A percentile compares a stretch with the other conserved stretches of the same genome.
Evolutionary conservation across 257 asterid species (phyloP).

Genomic region (Dorcoceras hygrometricum): DNA sequence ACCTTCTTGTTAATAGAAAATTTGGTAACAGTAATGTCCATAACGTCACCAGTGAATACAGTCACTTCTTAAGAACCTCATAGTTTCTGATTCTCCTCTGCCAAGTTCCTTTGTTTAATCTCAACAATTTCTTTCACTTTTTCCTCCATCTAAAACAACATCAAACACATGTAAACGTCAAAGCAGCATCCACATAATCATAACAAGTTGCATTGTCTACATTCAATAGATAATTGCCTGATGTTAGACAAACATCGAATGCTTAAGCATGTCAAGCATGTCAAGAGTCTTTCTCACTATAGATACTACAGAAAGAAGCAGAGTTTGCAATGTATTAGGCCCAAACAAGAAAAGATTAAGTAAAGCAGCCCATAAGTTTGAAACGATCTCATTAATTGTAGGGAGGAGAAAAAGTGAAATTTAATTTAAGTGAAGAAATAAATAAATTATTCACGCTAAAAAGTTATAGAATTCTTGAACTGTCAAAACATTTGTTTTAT

Average conservation of each 20-base stretch:
- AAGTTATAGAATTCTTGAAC: not conserved
- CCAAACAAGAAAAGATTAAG: conserved; percentile 10
- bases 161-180: conserved; percentile 20
- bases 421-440: no score
- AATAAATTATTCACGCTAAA: conserved; percentile 3
- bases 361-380: conserved; percentile 14
- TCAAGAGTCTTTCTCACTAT: not conserved
- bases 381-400: not conserved
- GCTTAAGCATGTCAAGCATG: conserved; percentile 5
- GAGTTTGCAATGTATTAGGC: conserved; percentile 11
- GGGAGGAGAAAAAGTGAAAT: not conserved
- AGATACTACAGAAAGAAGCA: conserved; percentile 11
- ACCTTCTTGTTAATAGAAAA: conserved; percentile 14
- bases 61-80: conserved; percentile 88
- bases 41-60: conserved; percentile 18
- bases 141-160: conserved; percentile 80
- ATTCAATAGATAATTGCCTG: conserved; percentile 8
- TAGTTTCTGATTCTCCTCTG: conserved; percentile 95
- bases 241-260: conserved; percentile 3
- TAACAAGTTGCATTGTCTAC: conserved; percentile 4
- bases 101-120: conserved; percentile 96
- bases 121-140: conserved; percentile 97
- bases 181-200: conserved; percentile 20
- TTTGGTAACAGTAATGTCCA: conserved; percentile 9
- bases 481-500: conserved; percentile 7